Evolutionary conservation across 2,329 filamentous ascomycete species (phyloP), one percentile per base, ranked within the genome.

Genomic region (Talaromyces sp.): DNA sequence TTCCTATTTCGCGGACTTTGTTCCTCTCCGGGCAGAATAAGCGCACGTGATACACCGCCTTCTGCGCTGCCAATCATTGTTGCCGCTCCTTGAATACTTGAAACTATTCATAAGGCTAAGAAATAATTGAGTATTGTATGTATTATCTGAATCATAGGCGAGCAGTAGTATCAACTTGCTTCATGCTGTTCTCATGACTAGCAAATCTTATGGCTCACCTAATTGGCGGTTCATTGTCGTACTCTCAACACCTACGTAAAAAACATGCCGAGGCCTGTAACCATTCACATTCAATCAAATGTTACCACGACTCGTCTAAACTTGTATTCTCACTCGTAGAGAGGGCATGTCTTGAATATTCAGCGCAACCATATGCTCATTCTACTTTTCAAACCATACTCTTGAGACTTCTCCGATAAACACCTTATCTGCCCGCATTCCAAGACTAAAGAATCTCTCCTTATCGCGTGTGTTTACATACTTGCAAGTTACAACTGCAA

Each of bases 1-100:
- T 45, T 47, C n/a, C 57, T 60, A 24, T 22, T 60, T 60, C 47
- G 57, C 57, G 57, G 57, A 31, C n/a, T 56, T 56, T 56, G 52
- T 56, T 56, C 33, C 52, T 39, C 31, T 24, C 52, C n/a, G 52
- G 52, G 52, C 52, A 56, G 52, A 56, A 56, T 56, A 56, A 8
- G 8, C 2, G 22, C 56, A 59, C 56, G 56, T 59, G 56, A 59
- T 8, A 14, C 14, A 45, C 56, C 56, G 56, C 56, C 56, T 43
- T 43, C 6, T 37, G 7, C 5, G 24, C 22, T 56, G n/a, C 52
- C 52, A 37, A 37, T 56, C n/a, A 54, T 22, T 14, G n/a, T 3
- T 14, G 27, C 3, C 5, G 4, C n/a, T 50, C 13, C 16, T 19
- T 10, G 7, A n/a, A n/a, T 35, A 5, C 7, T 50, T 27, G 49